Conservation (phyloP, 805 yeast species). For the Candida rishiriensis region DNA sequence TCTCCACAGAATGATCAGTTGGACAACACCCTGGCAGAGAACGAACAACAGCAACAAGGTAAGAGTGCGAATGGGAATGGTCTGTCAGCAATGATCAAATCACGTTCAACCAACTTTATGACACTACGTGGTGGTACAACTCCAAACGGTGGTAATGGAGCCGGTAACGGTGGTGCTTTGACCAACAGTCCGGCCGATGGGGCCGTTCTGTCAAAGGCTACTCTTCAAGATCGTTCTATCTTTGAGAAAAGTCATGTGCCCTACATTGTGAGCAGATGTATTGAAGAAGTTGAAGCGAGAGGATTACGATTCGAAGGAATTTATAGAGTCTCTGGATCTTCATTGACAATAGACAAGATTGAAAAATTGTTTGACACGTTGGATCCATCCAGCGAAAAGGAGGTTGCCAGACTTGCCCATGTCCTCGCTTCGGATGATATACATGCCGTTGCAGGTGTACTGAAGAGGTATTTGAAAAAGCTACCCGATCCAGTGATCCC, state of each 20-base stretch:
- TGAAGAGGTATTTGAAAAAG: slow-evolving; percentile 81
- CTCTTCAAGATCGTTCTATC: slow-evolving; percentile 59
- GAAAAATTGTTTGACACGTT: slow-evolving; percentile 32
- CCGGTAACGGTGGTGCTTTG: slow-evolving; percentile 5
- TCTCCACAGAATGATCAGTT: neutral
- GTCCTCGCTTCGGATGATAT: slow-evolving; percentile 48
- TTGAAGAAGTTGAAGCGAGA: slow-evolving; percentile 69
- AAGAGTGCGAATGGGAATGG: slow-evolving; percentile 10
- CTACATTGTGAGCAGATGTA: slow-evolving; percentile 62
- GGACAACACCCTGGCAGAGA: slow-evolving; percentile 3
- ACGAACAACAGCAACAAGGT: slow-evolving; percentile 2
- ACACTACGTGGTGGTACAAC: slow-evolving; percentile 9
- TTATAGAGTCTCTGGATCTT: slow-evolving; percentile 84
- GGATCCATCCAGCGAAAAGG: slow-evolving; percentile 31
- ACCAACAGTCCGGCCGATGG: slow-evolving; percentile 20
- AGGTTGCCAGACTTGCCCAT: slow-evolving; percentile 15
- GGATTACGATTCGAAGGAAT: slow-evolving; percentile 83
- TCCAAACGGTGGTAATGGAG: neutral
- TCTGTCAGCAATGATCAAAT: slow-evolving; percentile 32
- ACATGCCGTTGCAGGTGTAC: slow-evolving; percentile 79
- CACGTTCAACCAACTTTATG: slow-evolving; percentile 44
- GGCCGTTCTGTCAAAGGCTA: slow-evolving; percentile 36
- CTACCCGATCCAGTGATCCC: slow-evolving; percentile 84
- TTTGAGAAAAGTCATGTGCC: slow-evolving; percentile 67
- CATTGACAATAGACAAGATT: slow-evolving; percentile 51